Evolutionary conservation across 768 basidiomycete genomes (phyloP), one percentile per base, ranked within the genome.

Genomic region (Boletus bicolor): DNA sequence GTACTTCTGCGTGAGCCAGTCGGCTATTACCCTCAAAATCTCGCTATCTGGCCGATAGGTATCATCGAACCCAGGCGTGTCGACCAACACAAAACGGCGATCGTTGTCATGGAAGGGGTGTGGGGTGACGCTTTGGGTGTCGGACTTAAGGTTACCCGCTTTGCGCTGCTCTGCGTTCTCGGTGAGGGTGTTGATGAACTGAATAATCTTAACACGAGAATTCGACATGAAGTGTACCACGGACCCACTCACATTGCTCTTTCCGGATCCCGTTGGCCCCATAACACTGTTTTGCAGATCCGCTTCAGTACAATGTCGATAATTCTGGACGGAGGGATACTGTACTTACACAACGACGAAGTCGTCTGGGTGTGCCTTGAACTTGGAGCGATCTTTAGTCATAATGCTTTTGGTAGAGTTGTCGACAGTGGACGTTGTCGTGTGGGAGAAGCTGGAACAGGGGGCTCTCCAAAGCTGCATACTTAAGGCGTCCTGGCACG

Each of bases 201-300:
- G 8, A 4, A 19, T 5, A 12, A 38, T 4, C 17, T 19, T 34
- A 11, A 44, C 10, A 24, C 39, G 10, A 39, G 21, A 15, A 30
- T 47, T 36, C 39, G 5, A 42, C 2, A 19, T 19, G n/a, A 19
- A 8, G 15, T 10, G 6, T 12, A 19, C 30, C 4, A 46, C 2
- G 11, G n/a, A 41, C 1, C 28, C 15, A 51, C 65, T 47, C 19
- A 65, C 66, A 24, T 63, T 66, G 7, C 54, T 63, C 54, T 65
- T 67, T 8, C 66, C 66, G 5, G 66, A 53, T 32, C 66, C 66
- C 3, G 64, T 68, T 14, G 59, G 66, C 0, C 66, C 66, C 64
- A 68, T 68, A 15, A 68, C 4, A 24, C 65, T 59, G 28, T 55
- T 32, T 34, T 4, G 5, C 0, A 17, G 15, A 10, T 2, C 5